These are phyloP conservation scores for Emmonsiellopsis sp. DNA, from an alignment of 2,329 filamentous ascomycete species.

Conservation along the genomic window DNA sequence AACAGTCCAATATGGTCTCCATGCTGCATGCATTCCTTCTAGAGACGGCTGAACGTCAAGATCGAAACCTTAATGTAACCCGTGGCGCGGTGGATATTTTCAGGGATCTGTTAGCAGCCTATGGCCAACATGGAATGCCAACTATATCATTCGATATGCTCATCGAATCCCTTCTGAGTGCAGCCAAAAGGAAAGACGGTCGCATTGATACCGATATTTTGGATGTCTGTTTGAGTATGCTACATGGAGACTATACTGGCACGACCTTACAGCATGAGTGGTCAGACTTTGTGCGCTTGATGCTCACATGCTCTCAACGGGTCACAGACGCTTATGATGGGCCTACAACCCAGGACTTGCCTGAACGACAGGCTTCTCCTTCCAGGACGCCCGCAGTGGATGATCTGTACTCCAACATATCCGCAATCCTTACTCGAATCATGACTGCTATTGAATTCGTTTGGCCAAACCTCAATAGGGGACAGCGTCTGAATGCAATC, in stretches of 20 bases:
- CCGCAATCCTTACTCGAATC: constrained; percentile 29
- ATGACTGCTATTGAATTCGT: constrained; percentile 25
- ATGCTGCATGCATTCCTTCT: constrained; percentile 27
- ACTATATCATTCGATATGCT: constrained; percentile 27
- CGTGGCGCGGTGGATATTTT: constrained; percentile 33
- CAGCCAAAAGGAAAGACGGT: constrained; percentile 27
- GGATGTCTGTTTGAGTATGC: constrained; percentile 29
- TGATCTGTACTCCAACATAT: constrained; percentile 27
- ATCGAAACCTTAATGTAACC: constrained; percentile 30
- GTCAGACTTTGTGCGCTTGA: constrained; percentile 24
- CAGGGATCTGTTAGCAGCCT: constrained; percentile 30
- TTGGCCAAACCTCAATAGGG: constrained; percentile 27
- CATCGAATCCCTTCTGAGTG: constrained; percentile 25
- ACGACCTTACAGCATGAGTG: constrained; percentile 19
- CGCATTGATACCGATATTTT: constrained; percentile 31
- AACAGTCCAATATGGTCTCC: constrained; percentile 30
- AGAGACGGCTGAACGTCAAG: constrained; percentile 23
- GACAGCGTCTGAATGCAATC: constrained; percentile 27
- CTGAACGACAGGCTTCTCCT: constrained; percentile 16
- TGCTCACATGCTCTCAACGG: constrained; percentile 26
- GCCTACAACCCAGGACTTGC: constrained; percentile 12
- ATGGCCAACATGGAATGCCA: constrained; percentile 30
- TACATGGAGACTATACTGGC: constrained; percentile 28
- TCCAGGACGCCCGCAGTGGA: constrained; percentile 21
- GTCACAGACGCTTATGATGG: constrained; percentile 21